Evolutionary conservation across 2,329 filamentous ascomycete genomes (phyloP).

Genomic region (Trichophyton simii): DNA sequence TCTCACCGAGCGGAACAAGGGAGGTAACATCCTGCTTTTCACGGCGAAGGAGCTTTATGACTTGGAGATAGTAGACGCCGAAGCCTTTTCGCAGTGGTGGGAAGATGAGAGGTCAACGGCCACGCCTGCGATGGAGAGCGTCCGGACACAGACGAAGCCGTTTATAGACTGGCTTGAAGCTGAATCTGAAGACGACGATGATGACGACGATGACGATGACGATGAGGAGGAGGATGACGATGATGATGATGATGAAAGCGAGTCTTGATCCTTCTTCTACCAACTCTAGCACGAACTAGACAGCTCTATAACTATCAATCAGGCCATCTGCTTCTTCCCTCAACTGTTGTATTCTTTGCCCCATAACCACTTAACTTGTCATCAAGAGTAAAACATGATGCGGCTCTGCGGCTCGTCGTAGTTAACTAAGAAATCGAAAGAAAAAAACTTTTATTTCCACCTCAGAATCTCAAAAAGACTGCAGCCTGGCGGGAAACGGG

Average conservation of each 20-base stretch:
- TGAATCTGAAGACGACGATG: slow-evolving; percentile 56
- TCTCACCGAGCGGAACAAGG: slow-evolving; percentile 51
- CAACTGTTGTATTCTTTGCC: not conserved
- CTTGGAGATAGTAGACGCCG: slow-evolving; percentile 74
- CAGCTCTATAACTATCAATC: not conserved
- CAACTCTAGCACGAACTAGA: not conserved
- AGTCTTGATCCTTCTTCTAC: not conserved
- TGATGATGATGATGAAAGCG: slow-evolving; percentile 7
- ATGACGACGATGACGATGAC: slow-evolving; percentile 51
- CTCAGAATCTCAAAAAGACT: not conserved
- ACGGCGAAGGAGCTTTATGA: slow-evolving; percentile 76
- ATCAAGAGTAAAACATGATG: not conserved
- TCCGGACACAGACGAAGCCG: slow-evolving; percentile 61
- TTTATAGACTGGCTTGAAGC: slow-evolving; percentile 78
- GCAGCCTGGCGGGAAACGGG: not conserved
- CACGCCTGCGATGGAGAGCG: slow-evolving; percentile 53
- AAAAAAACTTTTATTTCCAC: not conserved
- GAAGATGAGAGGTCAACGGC: slow-evolving; percentile 55
- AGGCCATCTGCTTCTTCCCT: not conserved
- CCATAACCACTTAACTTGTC: too few species aligned
- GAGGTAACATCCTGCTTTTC: slow-evolving; percentile 58
- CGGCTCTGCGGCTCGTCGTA: not conserved
- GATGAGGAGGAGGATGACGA: slow-evolving; percentile 34
- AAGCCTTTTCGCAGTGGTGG: slow-evolving; percentile 86
- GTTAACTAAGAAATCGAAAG: too few species aligned